These are phyloP conservation scores for Aquilaria malaccensis DNA, from an alignment of 345 rosid genomes.

Conservation along the genomic window DNA sequence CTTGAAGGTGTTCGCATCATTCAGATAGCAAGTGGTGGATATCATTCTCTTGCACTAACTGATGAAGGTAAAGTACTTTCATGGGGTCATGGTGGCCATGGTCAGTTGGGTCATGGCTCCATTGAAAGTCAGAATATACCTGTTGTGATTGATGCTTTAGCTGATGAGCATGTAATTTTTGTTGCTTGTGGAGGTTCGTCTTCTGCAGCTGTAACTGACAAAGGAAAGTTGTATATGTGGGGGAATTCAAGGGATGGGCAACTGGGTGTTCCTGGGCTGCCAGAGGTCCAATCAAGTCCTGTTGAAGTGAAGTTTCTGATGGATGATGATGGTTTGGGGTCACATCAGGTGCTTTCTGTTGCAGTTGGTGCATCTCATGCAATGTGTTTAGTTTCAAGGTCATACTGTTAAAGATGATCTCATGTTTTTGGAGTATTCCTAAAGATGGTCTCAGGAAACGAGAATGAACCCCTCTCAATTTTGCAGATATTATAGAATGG, in stretches of 20 bases:
- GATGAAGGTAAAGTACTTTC: slow-evolving; percentile 85
- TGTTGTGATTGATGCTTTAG: slow-evolving; percentile 48
- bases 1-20: slow-evolving; percentile 41
- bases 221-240: slow-evolving; percentile 87
- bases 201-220: slow-evolving; percentile 77
- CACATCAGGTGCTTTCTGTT: slow-evolving; percentile 55
- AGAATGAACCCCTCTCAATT: too few species aligned
- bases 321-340: slow-evolving; percentile 57
- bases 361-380: slow-evolving; percentile 90
- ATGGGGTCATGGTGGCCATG: slow-evolving; percentile 95
- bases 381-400: slow-evolving; percentile 65
- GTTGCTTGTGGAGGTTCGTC: slow-evolving; percentile 88
- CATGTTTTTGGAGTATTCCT: background rate
- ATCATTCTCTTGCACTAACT: slow-evolving; percentile 85
- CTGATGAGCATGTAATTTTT: slow-evolving; percentile 44
- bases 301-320: slow-evolving; percentile 63
- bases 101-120: slow-evolving; percentile 78
- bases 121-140: slow-evolving; percentile 50
- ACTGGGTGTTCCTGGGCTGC: slow-evolving; percentile 81
- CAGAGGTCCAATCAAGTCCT: slow-evolving; percentile 61
- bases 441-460: too few species aligned
- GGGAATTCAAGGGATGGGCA: slow-evolving; percentile 90
- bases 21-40: slow-evolving; percentile 89
- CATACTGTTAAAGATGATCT: slow-evolving; percentile 14
- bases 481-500: too few species aligned